Evolutionary conservation across 345 rosid genomes (phyloP), one percentile per base, ranked within the genome.

Genomic region (Combretum micranthum): DNA sequence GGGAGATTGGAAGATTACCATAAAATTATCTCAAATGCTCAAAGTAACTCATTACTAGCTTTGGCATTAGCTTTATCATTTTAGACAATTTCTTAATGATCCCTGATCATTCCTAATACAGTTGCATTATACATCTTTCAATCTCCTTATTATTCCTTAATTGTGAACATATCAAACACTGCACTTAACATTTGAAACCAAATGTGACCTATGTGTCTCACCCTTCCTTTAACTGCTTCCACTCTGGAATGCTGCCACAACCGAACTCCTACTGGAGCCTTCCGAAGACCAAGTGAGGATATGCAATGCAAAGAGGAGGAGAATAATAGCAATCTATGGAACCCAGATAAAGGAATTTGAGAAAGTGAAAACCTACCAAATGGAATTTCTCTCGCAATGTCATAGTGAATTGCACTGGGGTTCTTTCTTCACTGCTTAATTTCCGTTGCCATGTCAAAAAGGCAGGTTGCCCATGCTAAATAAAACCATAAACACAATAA

Each of bases 181-280:
- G 39, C 9, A 32, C 9, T 32, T 32, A 32, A 11, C 39, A 4
- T 32, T 32, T 32, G 39, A 7, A 32, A 11, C 10, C 10, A 32
- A 32, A 32, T 32, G 39, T 32, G 9, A 1, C 39, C 39, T 11
- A 32, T 32, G 39, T 11, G 0, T 32, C 39, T 74, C 80, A 86
- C 95, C 61, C 80, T 76, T 78, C 90, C 90, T 71, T 80, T 72
- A 20, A 81, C 75, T 42, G 73, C 78, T 80, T 83, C 88, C 68
- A 61, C 68, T 60, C 72, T 80, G 19, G 65, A 39, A 46, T 80
- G 75, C 51, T 67, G 77, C 79, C 77, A 71, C 52, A 88, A 55
- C 44, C 92, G 75, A 46, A 78, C 48, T 21, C 96, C 96, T 62
- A 73, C 18, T 21, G 86, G 86, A 60, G 80, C 79, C 96, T 88